A percentile compares a stretch with the other conserved stretches of the same genome.
Evolutionary conservation across 805 yeast species (phyloP).

Genomic region (Wickerhamomyces tratensis): DNA sequence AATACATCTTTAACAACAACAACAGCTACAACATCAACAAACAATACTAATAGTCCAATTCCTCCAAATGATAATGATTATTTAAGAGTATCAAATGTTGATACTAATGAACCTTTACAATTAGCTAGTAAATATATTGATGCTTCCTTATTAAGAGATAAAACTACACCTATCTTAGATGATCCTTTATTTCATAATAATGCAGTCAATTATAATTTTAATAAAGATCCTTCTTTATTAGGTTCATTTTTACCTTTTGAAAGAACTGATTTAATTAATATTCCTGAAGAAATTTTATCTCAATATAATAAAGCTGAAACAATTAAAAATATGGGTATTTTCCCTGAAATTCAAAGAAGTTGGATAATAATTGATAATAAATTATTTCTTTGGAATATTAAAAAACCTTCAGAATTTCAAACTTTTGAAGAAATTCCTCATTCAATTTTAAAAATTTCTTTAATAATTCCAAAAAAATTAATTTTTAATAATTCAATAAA

Average conservation of each 20-base stretch:
- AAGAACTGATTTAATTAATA: slow-evolving; percentile 51
- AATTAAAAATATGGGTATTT: slow-evolving; percentile 70
- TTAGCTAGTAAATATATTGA: slow-evolving; percentile 59
- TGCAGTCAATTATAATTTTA: slow-evolving; percentile 61
- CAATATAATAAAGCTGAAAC: slow-evolving; percentile 61
- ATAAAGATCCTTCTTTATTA: slow-evolving; percentile 33
- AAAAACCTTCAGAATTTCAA: slow-evolving; percentile 54
- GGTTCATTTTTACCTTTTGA: slow-evolving; percentile 67
- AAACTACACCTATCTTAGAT: slow-evolving; percentile 47
- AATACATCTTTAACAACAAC: background rate
- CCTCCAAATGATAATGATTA: slow-evolving; percentile 19
- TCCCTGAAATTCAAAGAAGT: slow-evolving; percentile 69
- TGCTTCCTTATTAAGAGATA: slow-evolving; percentile 46
- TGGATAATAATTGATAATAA: slow-evolving; percentile 84
- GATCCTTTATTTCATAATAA: slow-evolving; percentile 36
- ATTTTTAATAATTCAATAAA: slow-evolving; percentile 74
- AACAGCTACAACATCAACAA: background rate
- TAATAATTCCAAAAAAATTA: slow-evolving; percentile 75
- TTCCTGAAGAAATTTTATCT: slow-evolving; percentile 75
- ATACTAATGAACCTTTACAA: slow-evolving; percentile 29
- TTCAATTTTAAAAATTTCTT: slow-evolving; percentile 63
- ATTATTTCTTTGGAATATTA: slow-evolving; percentile 76
- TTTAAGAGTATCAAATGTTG: slow-evolving; percentile 21
- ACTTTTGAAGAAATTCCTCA: slow-evolving; percentile 77
- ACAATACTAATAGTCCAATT: background rate